phyloP scores from a whole-genome alignment of 225 moss, liverwort and hornwort species.

The Pseudoscleropodium purum region DNA sequence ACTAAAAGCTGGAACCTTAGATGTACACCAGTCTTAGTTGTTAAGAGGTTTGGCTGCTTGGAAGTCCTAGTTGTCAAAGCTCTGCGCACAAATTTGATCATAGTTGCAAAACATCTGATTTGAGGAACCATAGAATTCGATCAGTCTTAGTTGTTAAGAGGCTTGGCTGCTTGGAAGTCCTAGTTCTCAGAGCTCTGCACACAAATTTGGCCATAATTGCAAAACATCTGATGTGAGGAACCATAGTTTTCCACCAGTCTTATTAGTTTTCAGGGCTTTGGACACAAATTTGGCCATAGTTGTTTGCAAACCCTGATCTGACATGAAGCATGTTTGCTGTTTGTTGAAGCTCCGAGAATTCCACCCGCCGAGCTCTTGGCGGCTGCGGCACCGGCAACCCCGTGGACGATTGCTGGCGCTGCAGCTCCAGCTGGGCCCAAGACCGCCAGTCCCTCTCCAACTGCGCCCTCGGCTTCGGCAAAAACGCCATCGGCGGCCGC shows the following conservation, averaged over 20 bases:
- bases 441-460: constrained; percentile 23
- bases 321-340: background rate
- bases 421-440: constrained; percentile 8
- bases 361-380: constrained; percentile 4
- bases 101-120: background rate
- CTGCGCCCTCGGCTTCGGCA: constrained; percentile 45
- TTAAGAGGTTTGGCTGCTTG: background rate
- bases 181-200: background rate
- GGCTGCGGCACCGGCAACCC: constrained; percentile 40
- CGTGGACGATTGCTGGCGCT: constrained; percentile 44
- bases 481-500: constrained; percentile 28
- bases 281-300: background rate
- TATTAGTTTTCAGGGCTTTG: background rate
- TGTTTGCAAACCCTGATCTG: background rate
- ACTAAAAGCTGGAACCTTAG: background rate
- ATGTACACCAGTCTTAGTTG: background rate
- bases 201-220: background rate
- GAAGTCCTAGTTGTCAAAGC: background rate
- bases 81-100: background rate
- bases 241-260: background rate
- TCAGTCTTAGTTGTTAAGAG: background rate
- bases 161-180: background rate
- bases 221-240: background rate
- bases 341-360: constrained; percentile 4
- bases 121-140: background rate